phyloP scores from a whole-genome alignment of 352 stramenopile genomes.

The Globisporangium megalacanthum region DNA sequence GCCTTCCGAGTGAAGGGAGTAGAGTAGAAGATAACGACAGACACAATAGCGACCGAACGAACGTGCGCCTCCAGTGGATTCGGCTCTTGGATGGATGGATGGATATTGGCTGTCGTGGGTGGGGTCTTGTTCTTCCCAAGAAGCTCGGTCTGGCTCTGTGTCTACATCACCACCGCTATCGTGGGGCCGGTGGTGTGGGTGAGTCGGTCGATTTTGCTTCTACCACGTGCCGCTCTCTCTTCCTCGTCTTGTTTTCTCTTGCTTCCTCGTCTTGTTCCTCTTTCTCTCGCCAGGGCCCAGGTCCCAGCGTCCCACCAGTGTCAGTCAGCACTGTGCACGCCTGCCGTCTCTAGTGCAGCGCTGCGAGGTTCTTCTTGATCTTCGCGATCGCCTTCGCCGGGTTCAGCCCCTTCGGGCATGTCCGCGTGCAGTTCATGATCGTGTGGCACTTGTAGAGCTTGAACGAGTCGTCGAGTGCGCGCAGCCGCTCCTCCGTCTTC shows the following conservation, averaged over 20 bases:
- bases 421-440: slow-evolving; percentile 99
- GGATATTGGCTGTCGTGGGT: not conserved
- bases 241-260: not conserved
- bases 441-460: slow-evolving; percentile 99
- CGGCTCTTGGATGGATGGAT: not conserved
- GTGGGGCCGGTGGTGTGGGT: not conserved
- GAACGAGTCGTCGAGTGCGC: slow-evolving; percentile 97
- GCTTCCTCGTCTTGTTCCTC: not conserved
- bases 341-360: slow-evolving; percentile 48
- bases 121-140: not conserved
- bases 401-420: slow-evolving; percentile 99
- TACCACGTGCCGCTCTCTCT: not conserved
- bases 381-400: slow-evolving; percentile 97
- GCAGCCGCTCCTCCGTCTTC: slow-evolving; percentile 94
- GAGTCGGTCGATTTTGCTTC: not conserved
- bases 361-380: slow-evolving; percentile 96
- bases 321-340: not conserved
- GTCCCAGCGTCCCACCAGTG: no score
- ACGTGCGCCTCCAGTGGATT: not conserved
- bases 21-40: not conserved
- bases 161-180: slow-evolving; percentile 1
- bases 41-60: not conserved
- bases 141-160: not conserved
- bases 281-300: not conserved
- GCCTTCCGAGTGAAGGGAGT: no score